phyloP scores from a whole-genome alignment of 106 monocot genomes.

The Allium cepa region DNA sequence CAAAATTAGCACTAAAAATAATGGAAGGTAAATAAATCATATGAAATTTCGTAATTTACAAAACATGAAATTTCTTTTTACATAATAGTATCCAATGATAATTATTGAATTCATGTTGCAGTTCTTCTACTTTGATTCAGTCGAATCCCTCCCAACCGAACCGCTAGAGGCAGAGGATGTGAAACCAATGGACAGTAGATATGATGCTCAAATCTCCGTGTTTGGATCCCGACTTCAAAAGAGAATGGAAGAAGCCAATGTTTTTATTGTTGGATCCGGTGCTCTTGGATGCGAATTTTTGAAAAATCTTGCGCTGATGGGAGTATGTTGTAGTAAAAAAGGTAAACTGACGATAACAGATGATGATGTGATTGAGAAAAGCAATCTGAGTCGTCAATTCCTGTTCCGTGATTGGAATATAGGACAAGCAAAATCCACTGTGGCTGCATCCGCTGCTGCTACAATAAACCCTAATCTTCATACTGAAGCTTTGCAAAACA shows the following conservation, averaged over 20 bases:
- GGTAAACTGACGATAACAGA: conserved; percentile 87
- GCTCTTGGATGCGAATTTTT: conserved; percentile 95
- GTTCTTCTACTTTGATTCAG: conserved; percentile 75
- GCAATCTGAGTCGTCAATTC: conserved; percentile 94
- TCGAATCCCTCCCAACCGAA: conserved; percentile 57
- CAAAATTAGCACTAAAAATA: no score
- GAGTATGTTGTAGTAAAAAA: conserved; percentile 65
- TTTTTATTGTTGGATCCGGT: conserved; percentile 83
- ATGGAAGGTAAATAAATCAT: no score
- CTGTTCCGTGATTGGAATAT: conserved; percentile 97
- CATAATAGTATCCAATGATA: no score
- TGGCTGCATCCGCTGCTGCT: conserved; percentile 66
- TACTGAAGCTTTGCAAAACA: conserved; percentile 79
- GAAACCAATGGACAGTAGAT: conserved; percentile 43
- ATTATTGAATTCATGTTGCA: conserved; percentile 11
- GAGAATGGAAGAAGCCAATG: conserved; percentile 70
- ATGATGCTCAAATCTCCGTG: conserved; percentile 64
- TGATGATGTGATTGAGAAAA: conserved; percentile 98
- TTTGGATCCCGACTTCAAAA: conserved; percentile 69
- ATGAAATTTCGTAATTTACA: no score
- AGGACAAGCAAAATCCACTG: conserved; percentile 92
- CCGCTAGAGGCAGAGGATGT: conserved; percentile 37
- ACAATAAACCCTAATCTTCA: conserved; percentile 67
- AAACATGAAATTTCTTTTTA: no score
- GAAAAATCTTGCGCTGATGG: conserved; percentile 93